Base-by-base conservation (phyloP, 768 basidiomycete species). In the Phanerochaete carnosa region DNA sequence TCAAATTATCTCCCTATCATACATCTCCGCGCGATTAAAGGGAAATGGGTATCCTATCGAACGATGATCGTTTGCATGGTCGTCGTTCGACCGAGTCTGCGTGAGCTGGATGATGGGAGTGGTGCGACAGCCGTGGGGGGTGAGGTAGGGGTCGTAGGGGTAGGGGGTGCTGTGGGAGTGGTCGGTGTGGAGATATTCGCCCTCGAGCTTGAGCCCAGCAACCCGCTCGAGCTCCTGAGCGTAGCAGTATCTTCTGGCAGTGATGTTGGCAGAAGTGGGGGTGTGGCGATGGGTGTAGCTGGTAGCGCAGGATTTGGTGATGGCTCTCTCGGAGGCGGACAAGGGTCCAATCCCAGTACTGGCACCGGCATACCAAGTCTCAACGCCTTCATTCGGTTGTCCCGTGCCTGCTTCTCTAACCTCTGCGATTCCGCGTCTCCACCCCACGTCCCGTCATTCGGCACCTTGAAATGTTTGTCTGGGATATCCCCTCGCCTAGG, bases 401-500 rank as follows among this genome's bases (percentile, higher is more conserved):
- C 47, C 13, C 9, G 47, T 5, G 47, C 47, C 45, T 9, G 32
- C 52, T 19, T 32, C 51, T 12, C 49, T 15, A 28, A 28, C 52
- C 13, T 22, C 47, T 22, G 33, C n/a, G 47, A 35, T 32, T 50
- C 55, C 23, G 61, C 69, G 49, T 65, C 63, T 19, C 65, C 69
- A 25, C 63, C 63, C 59, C 65, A 64, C 64, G 65, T 67, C 51
- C 62, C 65, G 55, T 70, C 67, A 13, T 63, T 57, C 0, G 69
- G 69, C n/a, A 67, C 64, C 59, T 64, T 66, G n/a, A 72, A 67
- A 13, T 39, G n/a, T 11, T 55, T 59, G 32, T 73, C 70, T 4
- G 65, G 63, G 2, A 65, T 12, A 55, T 69, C 68, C 46, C 67
- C 65, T 1, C 54, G 43, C 16, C 52, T 45, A 1, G 52, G 22